phyloP scores from a whole-genome alignment of 2,329 filamentous ascomycete genomes.

The Talaromyces albobiverticillius region DNA sequence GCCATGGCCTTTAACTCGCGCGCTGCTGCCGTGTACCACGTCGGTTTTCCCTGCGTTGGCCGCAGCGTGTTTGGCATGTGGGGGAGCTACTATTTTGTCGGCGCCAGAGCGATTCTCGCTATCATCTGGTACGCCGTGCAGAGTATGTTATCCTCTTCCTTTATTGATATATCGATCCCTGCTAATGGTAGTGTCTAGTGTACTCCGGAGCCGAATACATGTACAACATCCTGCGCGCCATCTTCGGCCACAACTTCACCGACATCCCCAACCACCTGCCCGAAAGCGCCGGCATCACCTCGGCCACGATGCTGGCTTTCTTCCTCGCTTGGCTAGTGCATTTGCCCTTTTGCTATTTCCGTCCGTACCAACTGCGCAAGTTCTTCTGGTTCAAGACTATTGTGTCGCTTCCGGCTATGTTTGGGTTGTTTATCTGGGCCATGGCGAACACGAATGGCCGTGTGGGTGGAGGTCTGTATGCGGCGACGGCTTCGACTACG shows the following conservation, averaged over 20 bases:
- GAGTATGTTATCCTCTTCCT: slow-evolving; percentile 16
- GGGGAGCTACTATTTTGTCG: slow-evolving; percentile 44
- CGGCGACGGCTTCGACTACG: slow-evolving; percentile 14
- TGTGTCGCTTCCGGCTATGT: slow-evolving; percentile 37
- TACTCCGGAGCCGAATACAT: slow-evolving; percentile 21
- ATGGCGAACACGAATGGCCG: slow-evolving; percentile 38
- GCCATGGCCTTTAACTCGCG: slow-evolving; percentile 47
- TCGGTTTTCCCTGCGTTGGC: slow-evolving; percentile 40
- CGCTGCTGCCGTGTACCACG: slow-evolving; percentile 41
- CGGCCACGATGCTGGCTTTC: slow-evolving; percentile 34
- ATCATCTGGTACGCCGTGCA: slow-evolving; percentile 39
- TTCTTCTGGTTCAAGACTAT: slow-evolving; percentile 48
- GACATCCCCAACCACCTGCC: slow-evolving; percentile 33
- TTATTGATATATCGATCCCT: slow-evolving; percentile 3
- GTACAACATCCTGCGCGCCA: slow-evolving; percentile 23
- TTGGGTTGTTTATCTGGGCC: slow-evolving; percentile 40
- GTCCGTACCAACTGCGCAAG: slow-evolving; percentile 44
- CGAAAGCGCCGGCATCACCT: slow-evolving; percentile 30
- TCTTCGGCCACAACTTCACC: slow-evolving; percentile 34
- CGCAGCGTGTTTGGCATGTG: slow-evolving; percentile 43
- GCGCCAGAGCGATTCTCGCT: slow-evolving; percentile 38
- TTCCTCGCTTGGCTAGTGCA: slow-evolving; percentile 41
- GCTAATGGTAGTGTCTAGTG: slow-evolving; percentile 13
- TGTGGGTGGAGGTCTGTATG: slow-evolving; percentile 25
- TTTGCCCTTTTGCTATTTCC: slow-evolving; percentile 42